Evolutionary conservation across 2,329 filamentous ascomycete species (phyloP).

Genomic region (Juglanconis juglandina): DNA sequence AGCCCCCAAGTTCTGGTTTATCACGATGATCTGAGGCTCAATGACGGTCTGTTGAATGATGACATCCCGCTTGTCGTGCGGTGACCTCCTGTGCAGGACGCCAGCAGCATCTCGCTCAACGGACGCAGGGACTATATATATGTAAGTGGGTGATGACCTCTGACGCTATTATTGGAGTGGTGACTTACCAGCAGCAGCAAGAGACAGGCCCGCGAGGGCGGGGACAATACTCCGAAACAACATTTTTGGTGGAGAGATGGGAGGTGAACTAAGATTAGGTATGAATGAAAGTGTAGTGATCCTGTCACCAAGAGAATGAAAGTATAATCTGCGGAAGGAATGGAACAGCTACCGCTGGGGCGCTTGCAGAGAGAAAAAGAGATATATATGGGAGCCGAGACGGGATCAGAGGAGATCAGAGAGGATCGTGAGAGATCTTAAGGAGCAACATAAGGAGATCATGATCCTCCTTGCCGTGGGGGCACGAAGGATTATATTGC

Average conservation of each 20-base stretch:
- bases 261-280: background rate
- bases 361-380: background rate
- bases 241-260: slow-evolving; percentile 22
- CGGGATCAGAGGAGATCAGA: background rate
- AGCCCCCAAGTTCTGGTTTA: slow-evolving; percentile 34
- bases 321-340: slow-evolving; percentile 9
- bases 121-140: slow-evolving; percentile 22
- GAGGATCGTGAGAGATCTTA: slow-evolving; percentile 5
- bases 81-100: slow-evolving; percentile 24
- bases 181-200: slow-evolving; percentile 27
- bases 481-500: slow-evolving; percentile 6
- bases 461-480: slow-evolving; percentile 14
- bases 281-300: background rate
- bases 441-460: slow-evolving; percentile 13
- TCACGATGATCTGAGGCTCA: slow-evolving; percentile 28
- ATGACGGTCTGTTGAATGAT: slow-evolving; percentile 33
- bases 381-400: background rate
- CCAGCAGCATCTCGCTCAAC: slow-evolving; percentile 19
- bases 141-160: slow-evolving; percentile 13
- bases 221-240: slow-evolving; percentile 24
- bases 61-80: slow-evolving; percentile 25
- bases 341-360: slow-evolving; percentile 17
- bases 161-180: background rate
- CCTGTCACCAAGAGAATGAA: slow-evolving; percentile 13
- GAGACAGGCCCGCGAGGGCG: slow-evolving; percentile 28